These are phyloP conservation scores for Magnusiomyces paraingens DNA, from an alignment of 1,139 yeast genomes.

Conservation along the genomic window DNA sequence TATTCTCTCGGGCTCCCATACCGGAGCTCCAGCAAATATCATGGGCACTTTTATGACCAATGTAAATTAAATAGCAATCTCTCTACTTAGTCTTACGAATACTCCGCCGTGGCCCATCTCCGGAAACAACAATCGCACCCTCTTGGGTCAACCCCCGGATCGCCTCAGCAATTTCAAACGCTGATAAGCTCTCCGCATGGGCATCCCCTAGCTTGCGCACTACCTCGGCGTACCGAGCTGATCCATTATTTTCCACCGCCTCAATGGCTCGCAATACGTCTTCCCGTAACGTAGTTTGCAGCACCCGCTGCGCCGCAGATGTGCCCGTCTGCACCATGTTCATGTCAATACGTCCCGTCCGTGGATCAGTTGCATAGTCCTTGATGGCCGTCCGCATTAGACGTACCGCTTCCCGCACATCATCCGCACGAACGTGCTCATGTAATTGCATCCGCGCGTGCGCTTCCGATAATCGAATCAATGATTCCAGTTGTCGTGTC, in stretches of 20 bases:
- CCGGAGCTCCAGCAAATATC: too few species aligned
- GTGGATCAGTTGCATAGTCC: conserved; percentile 96
- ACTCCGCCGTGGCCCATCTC: conserved; percentile 66
- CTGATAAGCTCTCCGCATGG: conserved; percentile 62
- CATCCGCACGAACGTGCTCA: conserved; percentile 60
- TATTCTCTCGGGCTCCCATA: too few species aligned
- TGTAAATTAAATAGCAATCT: too few species aligned
- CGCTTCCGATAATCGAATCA: conserved; percentile 92
- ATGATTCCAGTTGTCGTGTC: conserved; percentile 90
- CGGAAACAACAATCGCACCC: conserved; percentile 62
- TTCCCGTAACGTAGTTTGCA: conserved; percentile 61
- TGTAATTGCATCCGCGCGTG: conserved; percentile 95
- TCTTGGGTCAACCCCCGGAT: conserved; percentile 68
- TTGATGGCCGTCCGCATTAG: conserved; percentile 89
- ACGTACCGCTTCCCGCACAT: conserved; percentile 92
- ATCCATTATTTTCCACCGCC: conserved; percentile 47
- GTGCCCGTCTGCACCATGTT: conserved; percentile 95
- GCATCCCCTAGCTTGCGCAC: conserved; percentile 61
- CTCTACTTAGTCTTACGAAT: conserved; percentile 44
- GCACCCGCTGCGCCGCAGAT: conserved; percentile 76
- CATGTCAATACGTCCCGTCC: conserved; percentile 96
- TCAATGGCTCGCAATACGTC: conserved; percentile 28
- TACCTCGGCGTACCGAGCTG: conserved; percentile 57
- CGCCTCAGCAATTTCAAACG: conserved; percentile 61
- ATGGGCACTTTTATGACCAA: too few species aligned